Conservation (phyloP, 2,329 filamentous ascomycete genomes). For the Colletotrichum sp. region DNA sequence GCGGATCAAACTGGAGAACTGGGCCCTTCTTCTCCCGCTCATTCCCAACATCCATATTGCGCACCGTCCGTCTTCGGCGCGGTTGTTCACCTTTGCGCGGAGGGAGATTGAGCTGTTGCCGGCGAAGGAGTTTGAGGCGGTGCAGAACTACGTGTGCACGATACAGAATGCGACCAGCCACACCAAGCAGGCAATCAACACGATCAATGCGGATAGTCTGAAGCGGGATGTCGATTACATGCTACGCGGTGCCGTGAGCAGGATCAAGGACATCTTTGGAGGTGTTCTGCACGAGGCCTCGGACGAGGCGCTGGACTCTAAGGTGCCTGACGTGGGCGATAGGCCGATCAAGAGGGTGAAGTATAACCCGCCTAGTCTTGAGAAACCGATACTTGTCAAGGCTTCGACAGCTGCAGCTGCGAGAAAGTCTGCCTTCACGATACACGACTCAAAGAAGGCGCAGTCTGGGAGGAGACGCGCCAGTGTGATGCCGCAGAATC, state of each 20-base stretch:
- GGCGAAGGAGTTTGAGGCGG: neutral
- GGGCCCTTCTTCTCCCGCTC: neutral
- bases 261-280: neutral
- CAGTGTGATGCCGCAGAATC: neutral
- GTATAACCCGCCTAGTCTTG: neutral
- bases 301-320: neutral
- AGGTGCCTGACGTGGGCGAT: neutral
- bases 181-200: neutral
- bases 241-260: neutral
- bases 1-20: neutral
- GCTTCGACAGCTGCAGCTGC: neutral
- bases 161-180: neutral
- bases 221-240: neutral
- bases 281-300: neutral
- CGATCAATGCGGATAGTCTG: neutral
- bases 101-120: constrained; percentile 7
- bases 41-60: neutral
- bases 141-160: neutral
- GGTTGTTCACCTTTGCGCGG: constrained; percentile 1
- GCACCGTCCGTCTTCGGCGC: neutral
- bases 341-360: neutral
- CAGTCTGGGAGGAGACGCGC: neutral
- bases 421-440: neutral
- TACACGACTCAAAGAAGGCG: neutral
- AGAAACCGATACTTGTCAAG: neutral